A percentile compares a stretch with the other conserved stretches of the same genome.
phyloP scores from a whole-genome alignment of 2,329 filamentous ascomycete genomes.

The Penicillium palitans region DNA sequence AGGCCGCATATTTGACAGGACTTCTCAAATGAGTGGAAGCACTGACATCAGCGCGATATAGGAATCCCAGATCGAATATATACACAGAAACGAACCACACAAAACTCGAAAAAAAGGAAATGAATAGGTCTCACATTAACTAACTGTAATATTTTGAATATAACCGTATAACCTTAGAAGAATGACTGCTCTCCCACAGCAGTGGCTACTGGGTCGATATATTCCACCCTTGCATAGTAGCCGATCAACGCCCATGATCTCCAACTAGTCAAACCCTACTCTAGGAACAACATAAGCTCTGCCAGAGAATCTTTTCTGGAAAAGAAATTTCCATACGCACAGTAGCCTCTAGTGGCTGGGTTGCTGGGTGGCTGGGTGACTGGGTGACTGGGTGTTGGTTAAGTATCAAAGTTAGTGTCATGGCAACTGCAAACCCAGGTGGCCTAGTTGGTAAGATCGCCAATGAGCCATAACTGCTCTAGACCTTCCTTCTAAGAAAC shows the following conservation, averaged over 20 bases:
- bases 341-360: neutral
- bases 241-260: constrained; percentile 3
- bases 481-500: neutral
- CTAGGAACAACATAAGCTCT: neutral
- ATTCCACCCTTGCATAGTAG: constrained; percentile 18
- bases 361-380: too few relatives aligned
- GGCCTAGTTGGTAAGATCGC: neutral
- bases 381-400: too few relatives aligned
- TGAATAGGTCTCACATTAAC: too few relatives aligned
- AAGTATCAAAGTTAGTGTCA: too few relatives aligned
- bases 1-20: constrained; percentile 32
- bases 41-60: neutral
- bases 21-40: neutral
- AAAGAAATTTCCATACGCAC: neutral
- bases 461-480: neutral
- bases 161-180: neutral
- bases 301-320: neutral
- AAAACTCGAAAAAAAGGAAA: too few relatives aligned
- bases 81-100: too few relatives aligned
- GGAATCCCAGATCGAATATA: too few relatives aligned
- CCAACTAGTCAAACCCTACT: neutral
- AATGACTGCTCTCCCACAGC: neutral
- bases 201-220: constrained; percentile 3
- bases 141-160: too few relatives aligned
- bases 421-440: neutral